Conservation (phyloP, 1,284 basidiomycete species). For the Cerioporus squamosus region DNA sequence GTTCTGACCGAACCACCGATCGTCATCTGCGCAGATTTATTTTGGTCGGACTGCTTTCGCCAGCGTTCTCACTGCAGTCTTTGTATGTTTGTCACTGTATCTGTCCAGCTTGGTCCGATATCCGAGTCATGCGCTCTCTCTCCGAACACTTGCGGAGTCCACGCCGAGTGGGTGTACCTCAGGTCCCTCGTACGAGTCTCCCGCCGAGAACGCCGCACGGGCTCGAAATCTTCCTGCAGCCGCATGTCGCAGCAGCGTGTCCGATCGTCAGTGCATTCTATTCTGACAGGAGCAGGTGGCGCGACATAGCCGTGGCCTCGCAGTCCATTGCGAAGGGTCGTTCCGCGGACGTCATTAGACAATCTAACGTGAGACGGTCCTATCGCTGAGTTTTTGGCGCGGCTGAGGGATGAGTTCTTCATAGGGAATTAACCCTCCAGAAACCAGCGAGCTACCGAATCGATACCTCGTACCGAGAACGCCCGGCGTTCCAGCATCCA, state of each 20-base stretch:
- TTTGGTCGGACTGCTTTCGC: constrained; percentile 4
- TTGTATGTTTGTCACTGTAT: constrained; percentile 14
- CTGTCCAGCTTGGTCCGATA: constrained; percentile 10
- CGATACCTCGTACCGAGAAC: background rate
- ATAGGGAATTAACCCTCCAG: constrained; percentile 3
- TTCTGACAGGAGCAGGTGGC: constrained; percentile 8
- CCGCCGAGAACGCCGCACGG: background rate
- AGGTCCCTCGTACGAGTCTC: background rate
- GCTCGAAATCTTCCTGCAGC: background rate
- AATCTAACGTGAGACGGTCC: background rate
- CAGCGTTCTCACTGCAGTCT: constrained; percentile 1
- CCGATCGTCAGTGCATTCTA: background rate
- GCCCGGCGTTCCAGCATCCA: background rate
- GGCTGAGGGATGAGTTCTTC: constrained; percentile 1
- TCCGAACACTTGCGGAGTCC: background rate
- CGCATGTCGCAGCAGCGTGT: background rate
- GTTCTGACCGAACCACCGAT: background rate
- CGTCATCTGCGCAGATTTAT: background rate
- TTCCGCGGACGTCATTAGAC: background rate
- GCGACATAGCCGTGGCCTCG: background rate
- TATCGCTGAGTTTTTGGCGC: background rate
- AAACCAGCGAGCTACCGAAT: background rate
- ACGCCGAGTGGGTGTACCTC: background rate
- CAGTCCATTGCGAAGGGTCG: background rate
- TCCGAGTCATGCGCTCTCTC: constrained; percentile 9